Base-by-base conservation (phyloP, 2,329 filamentous ascomycete genomes). In the Akanthomyces muscarius region DNA sequence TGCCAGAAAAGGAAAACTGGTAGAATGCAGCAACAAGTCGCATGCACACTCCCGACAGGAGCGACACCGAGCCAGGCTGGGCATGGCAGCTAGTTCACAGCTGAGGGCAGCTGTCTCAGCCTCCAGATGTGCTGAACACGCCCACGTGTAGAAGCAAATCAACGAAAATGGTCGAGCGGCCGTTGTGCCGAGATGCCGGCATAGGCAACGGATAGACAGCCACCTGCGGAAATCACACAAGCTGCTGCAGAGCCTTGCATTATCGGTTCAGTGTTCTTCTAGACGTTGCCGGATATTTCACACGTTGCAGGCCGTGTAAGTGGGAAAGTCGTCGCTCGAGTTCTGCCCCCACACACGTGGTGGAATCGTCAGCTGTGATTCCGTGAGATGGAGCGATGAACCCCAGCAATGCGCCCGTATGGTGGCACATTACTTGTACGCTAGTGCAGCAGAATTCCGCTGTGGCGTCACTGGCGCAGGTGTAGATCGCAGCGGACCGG, bases 261-360 rank as follows among this genome's bases (percentile, higher is more conserved):
- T 42, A n/a, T 42, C 28, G 18, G 14, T 8, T 6, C 23, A 13
- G 10, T 42, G 8, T 38, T 2, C 21, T 44, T 47, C 42, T 23
- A 18, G 25, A 16, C 54, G 3, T 23, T 23, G 28, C 42, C n/a
- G 21, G 23, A 47, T 18, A 30, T 8, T 14, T 52, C 23, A 7
- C 30, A 52, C 52, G 52, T 52, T 60, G 48, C 57, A 52, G 57
- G 33, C 2, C 47, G 21, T 60, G 47, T 52, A 52, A 60, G 47
- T 42, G 47, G 14, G 44, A 42, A n/a, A 13, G 44, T 6, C 30
- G 28, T 33, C 18, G 3, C 25, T 23, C 1, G 7, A 36, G 42
- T 18, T 13, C 10, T 8, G 38, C 33, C 57, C 36, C 57, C 58
- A 61, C 47, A 61, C 58, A 61, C 58, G 58, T 61, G 58, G 48